Conservation (phyloP, 163 green algal species). For the Prototheca wickerhamii region DNA sequence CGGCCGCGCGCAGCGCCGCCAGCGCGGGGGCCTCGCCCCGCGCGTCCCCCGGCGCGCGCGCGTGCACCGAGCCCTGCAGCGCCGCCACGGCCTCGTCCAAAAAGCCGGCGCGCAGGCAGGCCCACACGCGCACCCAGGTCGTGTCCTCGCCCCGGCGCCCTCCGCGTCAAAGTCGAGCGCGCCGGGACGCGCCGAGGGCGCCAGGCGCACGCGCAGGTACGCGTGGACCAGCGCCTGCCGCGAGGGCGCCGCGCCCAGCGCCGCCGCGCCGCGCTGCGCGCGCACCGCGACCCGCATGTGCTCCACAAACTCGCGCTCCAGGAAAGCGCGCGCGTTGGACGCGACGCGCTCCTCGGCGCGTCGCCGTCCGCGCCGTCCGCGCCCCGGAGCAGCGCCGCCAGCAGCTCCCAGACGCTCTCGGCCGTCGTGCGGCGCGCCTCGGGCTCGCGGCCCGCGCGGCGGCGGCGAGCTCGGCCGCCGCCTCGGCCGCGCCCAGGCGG, state of each 20-base stretch:
- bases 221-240: conserved; percentile 54
- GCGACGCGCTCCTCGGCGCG: too few species aligned
- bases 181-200: conserved; percentile 27
- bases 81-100: conserved; percentile 54
- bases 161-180: conserved; percentile 63
- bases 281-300: conserved; percentile 57
- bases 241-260: conserved; percentile 52
- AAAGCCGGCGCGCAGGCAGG: conserved; percentile 64
- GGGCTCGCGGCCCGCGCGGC: too few species aligned
- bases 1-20: background rate
- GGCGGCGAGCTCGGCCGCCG: too few species aligned
- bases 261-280: conserved; percentile 47
- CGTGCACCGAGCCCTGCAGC: conserved; percentile 11
- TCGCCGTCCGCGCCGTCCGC: conserved; percentile 8
- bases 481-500: too few species aligned
- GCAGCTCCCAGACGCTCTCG: conserved; percentile 51
- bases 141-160: conserved; percentile 66
- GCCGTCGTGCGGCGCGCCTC: conserved; percentile 38
- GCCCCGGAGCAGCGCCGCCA: conserved; percentile 43
- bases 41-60: conserved; percentile 17
- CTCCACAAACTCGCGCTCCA: conserved; percentile 50
- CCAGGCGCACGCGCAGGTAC: conserved; percentile 44
- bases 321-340: too few species aligned
- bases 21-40: background rate
- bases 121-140: conserved; percentile 65